Evolutionary conservation across 495 filamentous ascomycete genomes (phyloP).

Genomic region (Cladorrhinum samala): DNA sequence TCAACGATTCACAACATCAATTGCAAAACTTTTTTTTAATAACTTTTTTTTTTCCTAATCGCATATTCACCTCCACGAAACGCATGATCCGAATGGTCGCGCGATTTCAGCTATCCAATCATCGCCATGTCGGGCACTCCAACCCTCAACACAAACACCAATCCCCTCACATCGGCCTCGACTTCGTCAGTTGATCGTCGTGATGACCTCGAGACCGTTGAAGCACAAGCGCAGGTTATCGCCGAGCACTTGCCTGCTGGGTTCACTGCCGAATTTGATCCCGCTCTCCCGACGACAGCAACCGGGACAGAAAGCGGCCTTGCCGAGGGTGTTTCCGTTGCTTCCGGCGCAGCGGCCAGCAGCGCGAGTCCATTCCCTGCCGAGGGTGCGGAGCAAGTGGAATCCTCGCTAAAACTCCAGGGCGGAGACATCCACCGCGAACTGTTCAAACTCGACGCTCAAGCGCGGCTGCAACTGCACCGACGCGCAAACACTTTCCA

Average conservation of each 20-base stretch:
- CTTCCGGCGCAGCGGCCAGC: conserved; percentile 24
- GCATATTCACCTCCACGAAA: too few species aligned
- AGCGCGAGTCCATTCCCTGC: too few species aligned
- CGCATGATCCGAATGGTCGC: too few species aligned
- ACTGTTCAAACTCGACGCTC: conserved; percentile 58
- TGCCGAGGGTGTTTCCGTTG: background rate
- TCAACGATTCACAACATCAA: too few species aligned
- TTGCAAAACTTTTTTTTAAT: background rate
- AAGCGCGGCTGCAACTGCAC: too few species aligned
- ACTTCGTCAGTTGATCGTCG: background rate
- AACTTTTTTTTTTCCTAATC: background rate
- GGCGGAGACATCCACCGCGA: conserved; percentile 65
- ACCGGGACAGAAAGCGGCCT: conserved; percentile 15
- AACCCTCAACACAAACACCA: background rate
- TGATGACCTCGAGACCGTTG: background rate
- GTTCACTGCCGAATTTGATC: conserved; percentile 39
- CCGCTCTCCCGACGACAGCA: conserved; percentile 1
- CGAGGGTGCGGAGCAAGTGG: conserved; percentile 27
- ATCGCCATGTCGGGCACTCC: background rate
- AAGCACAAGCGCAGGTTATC: conserved; percentile 31
- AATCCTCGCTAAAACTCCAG: conserved; percentile 57
- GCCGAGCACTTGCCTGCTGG: conserved; percentile 41
- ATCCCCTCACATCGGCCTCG: background rate
- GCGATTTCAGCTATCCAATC: background rate
- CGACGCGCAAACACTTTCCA: conserved; percentile 57